phyloP scores from a whole-genome alignment of 2,329 filamentous ascomycete genomes.

The Penicillium frequentans region DNA sequence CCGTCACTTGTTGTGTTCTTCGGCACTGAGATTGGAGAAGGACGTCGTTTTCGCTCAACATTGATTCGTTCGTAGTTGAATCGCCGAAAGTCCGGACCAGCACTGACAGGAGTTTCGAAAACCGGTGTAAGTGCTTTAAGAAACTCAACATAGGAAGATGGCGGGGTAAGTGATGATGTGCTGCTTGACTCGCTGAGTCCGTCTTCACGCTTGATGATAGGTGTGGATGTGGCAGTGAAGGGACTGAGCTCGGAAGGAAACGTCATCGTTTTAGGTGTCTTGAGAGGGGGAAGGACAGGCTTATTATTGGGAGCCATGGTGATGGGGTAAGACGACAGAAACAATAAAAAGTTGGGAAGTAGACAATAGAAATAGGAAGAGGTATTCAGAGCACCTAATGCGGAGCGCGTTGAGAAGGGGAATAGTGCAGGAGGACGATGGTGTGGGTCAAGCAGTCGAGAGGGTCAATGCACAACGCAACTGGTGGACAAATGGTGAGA shows the following conservation, averaged over 20 bases:
- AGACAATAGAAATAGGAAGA: not conserved
- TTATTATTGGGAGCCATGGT: slow-evolving; percentile 4
- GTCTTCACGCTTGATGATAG: slow-evolving; percentile 67
- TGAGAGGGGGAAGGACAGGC: slow-evolving; percentile 26
- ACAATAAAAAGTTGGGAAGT: too few relatives aligned
- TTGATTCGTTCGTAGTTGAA: slow-evolving; percentile 27
- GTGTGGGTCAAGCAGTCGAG: not conserved
- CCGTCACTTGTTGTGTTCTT: not conserved
- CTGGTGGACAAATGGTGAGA: not conserved
- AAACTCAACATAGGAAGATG: slow-evolving; percentile 87
- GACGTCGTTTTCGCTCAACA: slow-evolving; percentile 12
- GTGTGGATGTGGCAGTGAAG: slow-evolving; percentile 56
- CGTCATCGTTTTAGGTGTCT: slow-evolving; percentile 45
- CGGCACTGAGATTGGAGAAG: slow-evolving; percentile 36
- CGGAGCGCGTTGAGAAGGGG: too few relatives aligned
- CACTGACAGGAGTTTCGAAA: slow-evolving; percentile 67
- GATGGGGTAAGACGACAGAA: too few relatives aligned
- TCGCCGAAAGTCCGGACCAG: slow-evolving; percentile 54
- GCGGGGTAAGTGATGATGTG: slow-evolving; percentile 69
- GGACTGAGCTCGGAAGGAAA: slow-evolving; percentile 50
- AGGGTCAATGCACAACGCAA: not conserved
- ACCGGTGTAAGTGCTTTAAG: slow-evolving; percentile 75
- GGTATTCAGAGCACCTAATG: too few relatives aligned
- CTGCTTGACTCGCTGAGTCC: slow-evolving; percentile 65
- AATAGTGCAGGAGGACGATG: not conserved